phyloP scores from a whole-genome alignment of 352 stramenopile genomes.

The Poterioochromonas sp. region DNA sequence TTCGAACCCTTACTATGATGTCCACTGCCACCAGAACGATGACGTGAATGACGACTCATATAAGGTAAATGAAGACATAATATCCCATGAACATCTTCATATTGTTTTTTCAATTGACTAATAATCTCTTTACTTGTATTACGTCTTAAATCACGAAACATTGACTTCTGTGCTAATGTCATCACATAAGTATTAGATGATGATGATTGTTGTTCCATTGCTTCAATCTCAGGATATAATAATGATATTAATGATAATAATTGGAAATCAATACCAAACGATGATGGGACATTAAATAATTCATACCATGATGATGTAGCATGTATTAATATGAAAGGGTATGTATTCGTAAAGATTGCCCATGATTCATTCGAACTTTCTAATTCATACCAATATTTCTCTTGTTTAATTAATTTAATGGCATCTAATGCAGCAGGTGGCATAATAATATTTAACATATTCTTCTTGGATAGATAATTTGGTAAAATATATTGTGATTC shows the following conservation, averaged over 20 bases:
- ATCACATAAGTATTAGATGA: background rate
- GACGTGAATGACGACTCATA: background rate
- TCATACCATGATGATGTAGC: background rate
- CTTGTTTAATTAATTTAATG: background rate
- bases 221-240: background rate
- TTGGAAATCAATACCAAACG: background rate
- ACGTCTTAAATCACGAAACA: background rate
- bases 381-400: constrained; percentile 3
- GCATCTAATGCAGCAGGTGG: background rate
- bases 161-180: background rate
- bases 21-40: background rate
- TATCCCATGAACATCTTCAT: background rate
- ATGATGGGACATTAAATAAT: background rate
- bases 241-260: background rate
- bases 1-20: background rate
- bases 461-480: background rate
- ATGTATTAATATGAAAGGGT: background rate
- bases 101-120: background rate
- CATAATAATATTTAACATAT: background rate
- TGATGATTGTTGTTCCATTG: background rate
- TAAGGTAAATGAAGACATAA: background rate
- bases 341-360: background rate
- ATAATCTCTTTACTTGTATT: background rate
- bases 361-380: background rate
- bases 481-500: background rate